Evolutionary conservation across 2,329 filamentous ascomycete species (phyloP), one percentile per base, ranked within the genome.

Genomic region (Fusarium albidum): DNA sequence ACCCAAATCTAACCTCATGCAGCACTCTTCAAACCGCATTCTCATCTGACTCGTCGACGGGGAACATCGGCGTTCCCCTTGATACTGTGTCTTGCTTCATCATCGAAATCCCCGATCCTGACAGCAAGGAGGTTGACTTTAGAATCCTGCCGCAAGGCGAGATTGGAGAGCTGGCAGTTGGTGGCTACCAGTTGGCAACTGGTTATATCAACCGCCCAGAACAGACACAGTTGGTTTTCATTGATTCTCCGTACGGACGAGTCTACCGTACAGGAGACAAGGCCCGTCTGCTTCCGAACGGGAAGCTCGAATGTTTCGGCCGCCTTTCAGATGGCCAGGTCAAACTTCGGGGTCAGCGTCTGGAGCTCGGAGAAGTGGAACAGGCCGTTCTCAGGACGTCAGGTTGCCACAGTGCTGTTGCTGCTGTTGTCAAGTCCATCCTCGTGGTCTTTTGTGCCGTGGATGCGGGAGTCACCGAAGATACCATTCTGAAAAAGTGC

Each of bases 181-280:
- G 92, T 9, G 93, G 93, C 0, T 74, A 83, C 44, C 93, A 97
- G 65, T 79, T 96, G 42, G 92, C 93, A 9, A 78, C 83, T 42
- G 90, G 86, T 8, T 97, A 97, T 69, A 79, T 96, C 44, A 96
- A 96, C 67, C 83, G 91, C 10, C 82, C 85, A 0, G 86, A 93
- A 40, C 87, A 95, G 68, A 96, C 91, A 1, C 75, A 78, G 1
- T 76, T 80, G 14, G 87, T 86, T 0, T 97, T 96, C 66, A 75
- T 96, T 12, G 69, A 85, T 1, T 85, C 87, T 21, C 74, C 79
- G 0, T 87, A 86, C 68, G 92, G 91, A 4, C 79, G 80, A 4
- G 75, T 96, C 0, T 97, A 97, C 71, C 83, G 90, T 26, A 96
- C 92, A 1, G 92, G 92, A 1, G 93, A 97, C 72, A 91, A 89